These are phyloP conservation scores for Heritiera littoralis DNA, from an alignment of 345 rosid species.

Conservation along the genomic window DNA sequence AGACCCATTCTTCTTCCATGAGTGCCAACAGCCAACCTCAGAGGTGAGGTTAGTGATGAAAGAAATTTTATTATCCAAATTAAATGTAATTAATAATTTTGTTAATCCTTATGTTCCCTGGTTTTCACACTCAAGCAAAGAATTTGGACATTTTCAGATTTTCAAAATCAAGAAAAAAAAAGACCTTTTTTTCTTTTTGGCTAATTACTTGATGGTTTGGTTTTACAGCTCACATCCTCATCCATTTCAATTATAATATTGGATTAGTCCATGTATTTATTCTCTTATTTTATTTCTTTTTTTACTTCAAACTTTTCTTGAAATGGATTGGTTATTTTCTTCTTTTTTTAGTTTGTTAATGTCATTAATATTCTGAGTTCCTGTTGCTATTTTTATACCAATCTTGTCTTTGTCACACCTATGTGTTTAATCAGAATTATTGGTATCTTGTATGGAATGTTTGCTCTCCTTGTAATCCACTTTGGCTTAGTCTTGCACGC, in stretches of 20 bases:
- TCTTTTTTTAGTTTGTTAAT: not conserved
- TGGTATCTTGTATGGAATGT: constrained; percentile 34
- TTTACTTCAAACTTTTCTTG: not conserved
- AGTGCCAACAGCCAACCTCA: not conserved
- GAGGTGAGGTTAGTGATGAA: not conserved
- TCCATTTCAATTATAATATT: constrained; percentile 19
- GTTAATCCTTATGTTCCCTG: not conserved
- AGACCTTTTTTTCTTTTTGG: not conserved
- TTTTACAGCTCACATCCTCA: constrained; percentile 28
- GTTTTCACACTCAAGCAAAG: not conserved
- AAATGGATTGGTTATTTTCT: not conserved
- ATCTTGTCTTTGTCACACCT: constrained; percentile 25
- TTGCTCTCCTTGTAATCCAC: constrained; percentile 19
- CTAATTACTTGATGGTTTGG: not conserved
- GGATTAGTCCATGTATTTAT: not conserved
- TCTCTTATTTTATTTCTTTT: not conserved
- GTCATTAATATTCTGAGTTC: not conserved
- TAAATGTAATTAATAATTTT: not conserved
- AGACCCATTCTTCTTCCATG: not conserved
- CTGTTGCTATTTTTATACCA: not conserved
- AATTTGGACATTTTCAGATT: not conserved
- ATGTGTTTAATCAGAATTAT: constrained; percentile 17
- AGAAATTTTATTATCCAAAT: not conserved
- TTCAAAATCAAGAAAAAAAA: not conserved
- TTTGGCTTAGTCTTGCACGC: constrained; percentile 48